Evolutionary conservation across 177 flowering plant genomes (phyloP).

Genomic region (Vitis hybrid): DNA sequence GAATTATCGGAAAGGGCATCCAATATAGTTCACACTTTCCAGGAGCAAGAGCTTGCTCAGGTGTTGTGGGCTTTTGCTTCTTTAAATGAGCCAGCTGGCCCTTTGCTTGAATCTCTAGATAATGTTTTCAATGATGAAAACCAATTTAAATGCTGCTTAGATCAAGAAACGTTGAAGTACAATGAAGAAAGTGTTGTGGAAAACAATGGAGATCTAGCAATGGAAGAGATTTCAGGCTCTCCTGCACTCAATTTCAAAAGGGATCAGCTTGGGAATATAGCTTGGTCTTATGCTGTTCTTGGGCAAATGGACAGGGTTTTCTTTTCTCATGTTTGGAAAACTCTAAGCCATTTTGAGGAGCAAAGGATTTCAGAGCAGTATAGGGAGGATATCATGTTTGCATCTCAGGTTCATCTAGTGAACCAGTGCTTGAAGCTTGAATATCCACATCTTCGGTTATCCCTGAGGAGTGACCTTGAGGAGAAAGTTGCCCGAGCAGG

Average conservation of each 20-base stretch:
- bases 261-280: constrained; percentile 87
- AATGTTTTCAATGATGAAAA: constrained; percentile 35
- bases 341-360: constrained; percentile 62
- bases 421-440: constrained; percentile 88
- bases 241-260: constrained; percentile 55
- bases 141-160: constrained; percentile 38
- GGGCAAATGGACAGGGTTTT: constrained; percentile 69
- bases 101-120: constrained; percentile 69
- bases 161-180: constrained; percentile 12
- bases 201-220: constrained; percentile 17
- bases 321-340: constrained; percentile 75
- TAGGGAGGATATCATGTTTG: constrained; percentile 88
- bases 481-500: constrained; percentile 66
- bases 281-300: constrained; percentile 97
- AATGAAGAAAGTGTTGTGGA: constrained; percentile 21
- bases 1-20: constrained; percentile 75
- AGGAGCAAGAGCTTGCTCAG: constrained; percentile 87
- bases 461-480: constrained; percentile 55
- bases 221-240: constrained; percentile 19
- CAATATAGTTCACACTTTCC: constrained; percentile 57
- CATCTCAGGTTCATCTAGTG: constrained; percentile 79
- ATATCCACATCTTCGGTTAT: constrained; percentile 63
- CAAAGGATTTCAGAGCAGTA: constrained; percentile 75
- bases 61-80: constrained; percentile 97
- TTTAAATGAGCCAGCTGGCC: constrained; percentile 71